phyloP scores from a whole-genome alignment of 495 filamentous ascomycete species.

The Xanthoparmelia taractica region DNA sequence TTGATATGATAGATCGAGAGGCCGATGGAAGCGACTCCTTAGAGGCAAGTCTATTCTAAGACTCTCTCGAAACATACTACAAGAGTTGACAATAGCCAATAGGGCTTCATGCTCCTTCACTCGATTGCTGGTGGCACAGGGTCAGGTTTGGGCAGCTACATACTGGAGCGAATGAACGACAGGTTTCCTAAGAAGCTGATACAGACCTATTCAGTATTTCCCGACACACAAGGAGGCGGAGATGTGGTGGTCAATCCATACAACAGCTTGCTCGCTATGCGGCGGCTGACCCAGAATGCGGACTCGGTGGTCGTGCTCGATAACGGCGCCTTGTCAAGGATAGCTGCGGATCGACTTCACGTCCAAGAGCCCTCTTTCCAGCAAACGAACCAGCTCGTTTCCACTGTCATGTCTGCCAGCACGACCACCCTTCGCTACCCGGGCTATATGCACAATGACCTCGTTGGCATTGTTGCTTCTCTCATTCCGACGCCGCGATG shows the following conservation, averaged over 20 bases:
- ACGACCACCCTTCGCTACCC: slow-evolving; percentile 95
- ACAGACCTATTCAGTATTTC: slow-evolving; percentile 97
- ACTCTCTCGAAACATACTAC: background rate
- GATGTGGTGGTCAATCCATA: slow-evolving; percentile 98
- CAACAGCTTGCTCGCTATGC: slow-evolving; percentile 89
- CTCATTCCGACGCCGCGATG: slow-evolving; percentile 93
- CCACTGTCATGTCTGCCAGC: slow-evolving; percentile 97
- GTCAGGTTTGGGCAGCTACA: slow-evolving; percentile 85
- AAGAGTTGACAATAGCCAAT: slow-evolving; percentile 1
- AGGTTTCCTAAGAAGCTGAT: slow-evolving; percentile 98
- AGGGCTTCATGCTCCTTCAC: slow-evolving; percentile 97
- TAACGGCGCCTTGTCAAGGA: slow-evolving; percentile 87
- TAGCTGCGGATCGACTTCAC: slow-evolving; percentile 89
- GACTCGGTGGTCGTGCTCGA: slow-evolving; percentile 97
- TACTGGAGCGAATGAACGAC: slow-evolving; percentile 95
- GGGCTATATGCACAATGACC: slow-evolving; percentile 99
- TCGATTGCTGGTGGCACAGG: slow-evolving; percentile 97
- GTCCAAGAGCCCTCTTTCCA: slow-evolving; percentile 90
- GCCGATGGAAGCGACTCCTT: slow-evolving; percentile 96
- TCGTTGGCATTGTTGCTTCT: slow-evolving; percentile 91
- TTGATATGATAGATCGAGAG: slow-evolving; percentile 99
- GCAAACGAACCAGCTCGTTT: slow-evolving; percentile 95
- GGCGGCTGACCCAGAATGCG: slow-evolving; percentile 85
- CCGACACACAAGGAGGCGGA: slow-evolving; percentile 70
- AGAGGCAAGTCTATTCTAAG: slow-evolving; percentile 48